These are phyloP conservation scores for Crucihimalaya himalaica DNA, from an alignment of 345 rosid genomes.

Conservation along the genomic window DNA sequence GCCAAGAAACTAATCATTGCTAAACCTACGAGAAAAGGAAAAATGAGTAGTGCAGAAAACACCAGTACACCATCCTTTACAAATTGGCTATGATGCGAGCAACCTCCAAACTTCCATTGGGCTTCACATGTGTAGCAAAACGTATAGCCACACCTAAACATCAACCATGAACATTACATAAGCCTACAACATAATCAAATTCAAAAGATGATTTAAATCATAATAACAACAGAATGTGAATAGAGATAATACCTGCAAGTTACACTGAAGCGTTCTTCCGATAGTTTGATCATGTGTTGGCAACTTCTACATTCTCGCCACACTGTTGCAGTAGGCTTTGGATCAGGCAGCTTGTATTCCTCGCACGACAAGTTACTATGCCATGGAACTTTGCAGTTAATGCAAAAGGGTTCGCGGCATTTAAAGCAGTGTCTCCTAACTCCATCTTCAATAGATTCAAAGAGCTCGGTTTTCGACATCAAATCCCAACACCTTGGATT, in stretches of 20 bases:
- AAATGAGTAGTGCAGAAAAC: neutral
- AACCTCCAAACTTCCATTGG: slow-evolving; percentile 37
- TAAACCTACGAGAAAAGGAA: too few relatives aligned
- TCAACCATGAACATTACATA: neutral
- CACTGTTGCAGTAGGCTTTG: slow-evolving; percentile 31
- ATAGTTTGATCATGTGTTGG: neutral
- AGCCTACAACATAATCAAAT: neutral
- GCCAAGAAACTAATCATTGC: too few relatives aligned
- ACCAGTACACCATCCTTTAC: neutral
- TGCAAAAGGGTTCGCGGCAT: too few relatives aligned
- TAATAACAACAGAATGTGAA: neutral
- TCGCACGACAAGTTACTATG: too few relatives aligned
- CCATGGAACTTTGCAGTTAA: too few relatives aligned
- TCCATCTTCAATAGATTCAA: too few relatives aligned
- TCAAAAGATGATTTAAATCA: neutral
- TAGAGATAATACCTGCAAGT: neutral
- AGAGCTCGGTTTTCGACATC: too few relatives aligned
- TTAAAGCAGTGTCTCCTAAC: too few relatives aligned
- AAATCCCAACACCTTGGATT: too few relatives aligned
- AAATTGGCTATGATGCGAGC: neutral
- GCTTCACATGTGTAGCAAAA: slow-evolving; percentile 57
- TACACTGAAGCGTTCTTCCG: neutral
- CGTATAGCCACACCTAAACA: slow-evolving; percentile 27
- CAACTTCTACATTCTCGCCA: neutral
- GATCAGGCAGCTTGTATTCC: slow-evolving; percentile 9